Evolutionary conservation across 2,329 filamentous ascomycete genomes (phyloP), one percentile per base, ranked within the genome.

Genomic region (Aspergillus calidoustus): DNA sequence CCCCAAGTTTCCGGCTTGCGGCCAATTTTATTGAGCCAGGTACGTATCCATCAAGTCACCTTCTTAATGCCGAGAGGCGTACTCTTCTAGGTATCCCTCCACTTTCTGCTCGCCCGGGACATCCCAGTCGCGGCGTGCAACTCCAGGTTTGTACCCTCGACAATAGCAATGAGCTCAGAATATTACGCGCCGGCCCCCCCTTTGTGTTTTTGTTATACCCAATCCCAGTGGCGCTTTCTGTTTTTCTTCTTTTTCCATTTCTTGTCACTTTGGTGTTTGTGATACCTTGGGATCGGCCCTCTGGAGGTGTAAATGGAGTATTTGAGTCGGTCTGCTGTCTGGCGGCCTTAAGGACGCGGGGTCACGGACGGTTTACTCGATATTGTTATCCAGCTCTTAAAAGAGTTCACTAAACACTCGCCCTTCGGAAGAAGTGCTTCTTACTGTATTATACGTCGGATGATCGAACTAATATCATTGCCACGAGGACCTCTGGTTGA

Each of bases 81-180:
- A 22, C 23, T 58, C 9, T 31, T 41, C 19, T 28, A 53, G 22
- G 59, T 64, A 53, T 61, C 48, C 55, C 52, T 52, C 23, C 22
- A 34, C 31, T 25, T 30, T n/a, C 19, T 34, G 6, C 17, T 50
- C 38, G 31, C 48, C 25, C 13, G 50, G 43, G 43, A 47, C 30
- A 19, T 38, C 34, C 38, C 41, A 49, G 31, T 31, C n/a, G 47
- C 50, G 55, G 50, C 56, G 34, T 62, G 59, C 65, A 63, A 61
- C 47, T 60, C 25, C 51, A 69, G 67, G 67, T 69, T 68, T 63
- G 67, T 69, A 66, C 59, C 50, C 34, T 38, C 52, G 57, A 52
- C 59, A 59, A 31, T 44, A 52, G 50, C 49, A 31, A 52, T 53
- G 54, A 41, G 44, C 30, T 44, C 47, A 54, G 44, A 57, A 13